Base-by-base conservation (phyloP, 2,329 filamentous ascomycete species). In the Pestalotiopsis sp. region DNA sequence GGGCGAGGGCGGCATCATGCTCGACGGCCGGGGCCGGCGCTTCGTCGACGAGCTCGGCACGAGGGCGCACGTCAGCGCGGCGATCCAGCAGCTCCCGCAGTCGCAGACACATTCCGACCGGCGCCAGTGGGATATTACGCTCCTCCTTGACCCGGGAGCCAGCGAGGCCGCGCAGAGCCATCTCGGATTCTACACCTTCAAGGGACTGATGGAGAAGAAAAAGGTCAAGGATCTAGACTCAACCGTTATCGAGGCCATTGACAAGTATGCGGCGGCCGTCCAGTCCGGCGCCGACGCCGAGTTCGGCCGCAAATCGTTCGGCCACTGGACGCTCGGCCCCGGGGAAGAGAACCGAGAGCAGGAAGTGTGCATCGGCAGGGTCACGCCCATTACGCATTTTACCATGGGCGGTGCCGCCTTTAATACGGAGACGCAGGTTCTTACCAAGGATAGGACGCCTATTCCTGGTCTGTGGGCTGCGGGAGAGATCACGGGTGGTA, bases 371-470 rank as follows among this genome's bases (percentile, higher is more conserved):
- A 76, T 90, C 0, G 90, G 89, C 0, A 82, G 77, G 1, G 87
- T 91, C 1, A 91, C 90, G 4, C 89, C 89, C 0, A 87, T 91
- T 0, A 83, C 88, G 2, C 89, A 91, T 73, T 91, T 91, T 72
- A 91, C 89, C 1, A 91, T 91, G 89, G 89, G 89, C 4, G 89
- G 89, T 0, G 89, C 86, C 0, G 80, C 85, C 2, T 88, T 91
- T 71, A 86, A 89, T 72, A 79, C 85, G 6, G 79, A 83, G 59
- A 83, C 84, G 1, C 83, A 86, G 70, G 84, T 91, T 0, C 73
- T 91, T 13, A 77, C 81, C 25, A 73, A 75, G 7, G 74, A 78
- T 2, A 75, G 82, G 13, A 75, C 75, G 40, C 83, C 83, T 0
- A 86, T 91, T 41, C 74, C 81, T 3, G 89, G 89, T 0, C 72